These are phyloP conservation scores for Limnomonas spitsbergensis DNA, from an alignment of 139 green algal genomes.

Conservation along the genomic window DNA sequence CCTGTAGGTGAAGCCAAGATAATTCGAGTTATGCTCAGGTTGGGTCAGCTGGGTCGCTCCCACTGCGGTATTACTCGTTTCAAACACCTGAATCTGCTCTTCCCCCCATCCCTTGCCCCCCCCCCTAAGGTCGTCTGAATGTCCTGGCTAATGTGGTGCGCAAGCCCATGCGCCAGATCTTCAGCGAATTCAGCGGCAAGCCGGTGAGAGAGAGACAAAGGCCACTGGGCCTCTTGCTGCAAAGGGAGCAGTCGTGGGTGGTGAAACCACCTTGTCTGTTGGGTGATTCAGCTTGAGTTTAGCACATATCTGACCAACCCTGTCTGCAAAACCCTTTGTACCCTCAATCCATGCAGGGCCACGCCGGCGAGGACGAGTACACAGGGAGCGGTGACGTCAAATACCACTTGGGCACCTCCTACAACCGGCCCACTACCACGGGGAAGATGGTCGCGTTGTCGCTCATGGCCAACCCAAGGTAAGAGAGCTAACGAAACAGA, in stretches of 20 bases:
- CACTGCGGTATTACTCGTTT: too few species aligned
- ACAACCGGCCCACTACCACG: constrained; percentile 83
- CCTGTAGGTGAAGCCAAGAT: too few species aligned
- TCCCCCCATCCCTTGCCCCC: background rate
- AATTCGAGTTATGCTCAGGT: too few species aligned
- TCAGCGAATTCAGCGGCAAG: constrained; percentile 89
- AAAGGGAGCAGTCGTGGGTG: too few species aligned
- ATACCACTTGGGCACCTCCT: constrained; percentile 96
- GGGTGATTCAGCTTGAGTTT: too few species aligned
- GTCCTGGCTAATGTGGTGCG: constrained; percentile 97
- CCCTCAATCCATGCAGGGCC: too few species aligned
- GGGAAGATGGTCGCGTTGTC: constrained; percentile 90
- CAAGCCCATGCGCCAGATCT: constrained; percentile 96
- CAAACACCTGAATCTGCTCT: too few species aligned
- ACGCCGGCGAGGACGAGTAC: constrained; percentile 37
- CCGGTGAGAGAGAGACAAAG: constrained; percentile 48
- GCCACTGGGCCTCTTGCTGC: constrained; percentile 15
- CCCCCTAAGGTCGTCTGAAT: constrained; percentile 93
- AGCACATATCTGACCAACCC: too few species aligned
- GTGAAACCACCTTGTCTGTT: too few species aligned
- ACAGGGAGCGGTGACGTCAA: constrained; percentile 81
- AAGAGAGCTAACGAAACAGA: background rate
- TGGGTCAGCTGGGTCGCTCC: too few species aligned
- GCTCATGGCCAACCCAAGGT: constrained; percentile 90
- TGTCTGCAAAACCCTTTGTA: too few species aligned